A percentile compares a stretch with the other conserved stretches of the same genome.
Conservation (phyloP, 2,329 filamentous ascomycete genomes). For the Sarocladium brachiariae region DNA sequence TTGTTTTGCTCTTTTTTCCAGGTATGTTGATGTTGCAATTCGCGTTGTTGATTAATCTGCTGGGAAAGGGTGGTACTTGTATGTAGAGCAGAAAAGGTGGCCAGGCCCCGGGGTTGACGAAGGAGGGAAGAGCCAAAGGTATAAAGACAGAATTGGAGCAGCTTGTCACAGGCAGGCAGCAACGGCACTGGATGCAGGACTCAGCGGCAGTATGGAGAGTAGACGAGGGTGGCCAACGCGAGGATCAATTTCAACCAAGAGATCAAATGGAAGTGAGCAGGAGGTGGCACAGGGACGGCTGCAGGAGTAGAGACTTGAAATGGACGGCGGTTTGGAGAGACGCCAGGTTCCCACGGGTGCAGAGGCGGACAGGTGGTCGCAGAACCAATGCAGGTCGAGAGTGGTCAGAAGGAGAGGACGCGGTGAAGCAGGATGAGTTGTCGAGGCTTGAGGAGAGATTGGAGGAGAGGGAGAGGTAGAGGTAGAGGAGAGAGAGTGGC, state of each 20-base stretch:
- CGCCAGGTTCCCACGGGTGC: constrained; percentile 16
- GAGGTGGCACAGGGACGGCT: constrained; percentile 7
- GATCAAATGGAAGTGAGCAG: neutral
- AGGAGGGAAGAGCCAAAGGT: constrained; percentile 1
- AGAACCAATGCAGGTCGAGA: constrained; percentile 10
- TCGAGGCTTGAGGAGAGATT: neutral
- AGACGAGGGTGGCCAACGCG: neutral
- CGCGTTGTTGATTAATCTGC: neutral
- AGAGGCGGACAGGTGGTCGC: constrained; percentile 17
- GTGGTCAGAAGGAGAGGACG: neutral
- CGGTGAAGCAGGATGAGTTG: constrained; percentile 1
- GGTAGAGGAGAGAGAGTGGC: neutral
- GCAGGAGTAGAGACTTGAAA: constrained; percentile 5
- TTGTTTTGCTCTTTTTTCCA: neutral
- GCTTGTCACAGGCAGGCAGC: neutral
- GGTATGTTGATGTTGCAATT: neutral
- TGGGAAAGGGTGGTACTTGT: neutral
- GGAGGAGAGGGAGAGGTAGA: neutral
- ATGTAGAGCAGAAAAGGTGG: neutral
- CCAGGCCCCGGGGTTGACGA: neutral
- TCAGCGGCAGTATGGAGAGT: neutral
- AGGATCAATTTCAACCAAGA: neutral
- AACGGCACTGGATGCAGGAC: neutral
- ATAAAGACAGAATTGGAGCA: neutral
- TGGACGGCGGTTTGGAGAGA: constrained; percentile 7